Evolutionary conservation across 768 basidiomycete species (phyloP).

Genomic region (Epithele typhae): DNA sequence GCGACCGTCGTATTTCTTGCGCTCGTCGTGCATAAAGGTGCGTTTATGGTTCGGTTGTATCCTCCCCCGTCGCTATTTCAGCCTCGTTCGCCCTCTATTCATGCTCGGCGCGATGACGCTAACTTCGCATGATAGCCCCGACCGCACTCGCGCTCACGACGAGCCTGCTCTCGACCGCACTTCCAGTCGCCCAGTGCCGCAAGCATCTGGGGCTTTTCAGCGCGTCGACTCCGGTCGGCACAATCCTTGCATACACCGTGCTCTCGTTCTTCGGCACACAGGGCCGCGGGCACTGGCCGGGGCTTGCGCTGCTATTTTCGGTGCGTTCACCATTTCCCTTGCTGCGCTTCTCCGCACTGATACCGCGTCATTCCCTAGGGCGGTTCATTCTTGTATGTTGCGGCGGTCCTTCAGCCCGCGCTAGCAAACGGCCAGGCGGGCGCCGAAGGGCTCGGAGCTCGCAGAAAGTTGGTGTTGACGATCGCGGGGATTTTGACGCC

Average conservation of each 20-base stretch:
- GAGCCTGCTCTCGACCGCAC: constrained; percentile 72
- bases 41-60: too few relatives aligned
- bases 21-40: constrained; percentile 87
- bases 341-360: background rate
- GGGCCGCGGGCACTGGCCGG: constrained; percentile 54
- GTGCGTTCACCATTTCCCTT: constrained; percentile 33
- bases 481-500: constrained; percentile 17
- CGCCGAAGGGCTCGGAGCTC: constrained; percentile 1
- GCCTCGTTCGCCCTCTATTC: too few relatives aligned
- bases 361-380: constrained; percentile 6
- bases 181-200: constrained; percentile 64
- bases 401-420: constrained; percentile 18
- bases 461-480: constrained; percentile 4
- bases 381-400: constrained; percentile 20
- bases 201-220: constrained; percentile 76
- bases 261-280: constrained; percentile 52
- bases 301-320: constrained; percentile 77
- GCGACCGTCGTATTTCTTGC: constrained; percentile 86
- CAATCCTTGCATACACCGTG: constrained; percentile 69
- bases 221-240: constrained; percentile 78
- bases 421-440: background rate
- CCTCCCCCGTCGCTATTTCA: too few relatives aligned
- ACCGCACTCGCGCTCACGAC: constrained; percentile 88
- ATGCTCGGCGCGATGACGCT: too few relatives aligned
- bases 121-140: constrained; percentile 53